Percentiles rank a stretch among this genome's conserved stretches.
These are phyloP conservation scores for Aspergillus sclerotioniger DNA, from an alignment of 495 filamentous ascomycete species.

Conservation along the genomic window DNA sequence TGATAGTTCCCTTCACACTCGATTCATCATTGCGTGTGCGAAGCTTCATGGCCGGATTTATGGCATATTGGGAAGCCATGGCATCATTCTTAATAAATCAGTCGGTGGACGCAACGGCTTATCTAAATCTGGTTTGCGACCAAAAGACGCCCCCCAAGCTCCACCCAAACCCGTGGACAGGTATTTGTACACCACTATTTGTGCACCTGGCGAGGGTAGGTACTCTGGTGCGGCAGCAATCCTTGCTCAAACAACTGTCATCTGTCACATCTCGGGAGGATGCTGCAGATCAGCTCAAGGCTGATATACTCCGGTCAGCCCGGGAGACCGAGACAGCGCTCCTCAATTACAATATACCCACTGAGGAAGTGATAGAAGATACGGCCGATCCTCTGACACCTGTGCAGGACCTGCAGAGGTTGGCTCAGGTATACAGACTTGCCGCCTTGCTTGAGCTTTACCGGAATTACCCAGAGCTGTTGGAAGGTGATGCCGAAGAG, in stretches of 20 bases:
- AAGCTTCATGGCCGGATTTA: background rate
- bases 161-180: constrained; percentile 1
- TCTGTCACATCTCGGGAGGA: background rate
- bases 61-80: constrained; percentile 7
- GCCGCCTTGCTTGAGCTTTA: constrained; percentile 2
- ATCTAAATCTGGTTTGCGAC: background rate
- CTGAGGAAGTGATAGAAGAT: background rate
- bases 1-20: too few relatives aligned
- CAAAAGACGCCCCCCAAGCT: background rate
- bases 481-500: background rate
- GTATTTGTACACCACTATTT: constrained; percentile 5
- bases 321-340: background rate
- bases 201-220: background rate
- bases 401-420: background rate
- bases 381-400: background rate
- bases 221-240: background rate
- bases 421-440: constrained; percentile 1
- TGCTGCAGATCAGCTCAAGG: background rate
- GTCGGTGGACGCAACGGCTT: background rate
- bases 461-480: background rate
- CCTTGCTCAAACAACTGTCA: background rate
- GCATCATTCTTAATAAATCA: background rate
- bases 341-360: background rate
- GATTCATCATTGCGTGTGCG: background rate
- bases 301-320: background rate